Evolutionary conservation across 2,329 filamentous ascomycete species (phyloP).

Genomic region (Exophiala bonariae): DNA sequence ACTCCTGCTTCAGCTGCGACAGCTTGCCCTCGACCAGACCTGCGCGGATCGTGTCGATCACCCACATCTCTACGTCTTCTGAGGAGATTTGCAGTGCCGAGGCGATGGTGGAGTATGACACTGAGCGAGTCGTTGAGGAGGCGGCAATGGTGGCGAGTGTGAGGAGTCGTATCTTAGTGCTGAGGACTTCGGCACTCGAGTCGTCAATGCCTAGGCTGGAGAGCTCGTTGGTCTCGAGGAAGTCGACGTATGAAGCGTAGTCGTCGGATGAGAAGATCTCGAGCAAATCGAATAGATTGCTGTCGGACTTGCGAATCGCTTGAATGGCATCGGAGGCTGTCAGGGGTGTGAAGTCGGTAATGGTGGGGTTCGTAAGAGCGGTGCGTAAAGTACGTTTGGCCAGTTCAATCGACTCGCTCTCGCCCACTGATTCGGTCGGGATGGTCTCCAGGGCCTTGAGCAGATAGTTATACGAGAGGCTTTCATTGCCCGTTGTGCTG

Average conservation of each 20-base stretch:
- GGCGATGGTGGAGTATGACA: constrained; percentile 83
- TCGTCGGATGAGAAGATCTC: constrained; percentile 94
- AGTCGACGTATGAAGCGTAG: constrained; percentile 93
- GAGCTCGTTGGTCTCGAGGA: constrained; percentile 64
- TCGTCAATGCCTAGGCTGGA: constrained; percentile 74
- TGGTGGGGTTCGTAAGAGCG: constrained; percentile 64
- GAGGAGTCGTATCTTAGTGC: constrained; percentile 94
- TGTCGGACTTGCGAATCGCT: constrained; percentile 79
- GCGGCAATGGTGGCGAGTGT: constrained; percentile 90
- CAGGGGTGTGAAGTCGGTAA: constrained; percentile 73
- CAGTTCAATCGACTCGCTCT: constrained; percentile 57
- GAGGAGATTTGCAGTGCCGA: constrained; percentile 78
- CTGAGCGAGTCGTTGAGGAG: constrained; percentile 76
- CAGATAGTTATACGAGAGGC: constrained; percentile 73
- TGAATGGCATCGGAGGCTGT: constrained; percentile 75
- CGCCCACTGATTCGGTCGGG: constrained; percentile 54
- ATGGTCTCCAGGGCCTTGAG: constrained; percentile 76
- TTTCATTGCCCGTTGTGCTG: constrained; percentile 71
- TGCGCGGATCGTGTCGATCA: constrained; percentile 95
- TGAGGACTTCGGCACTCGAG: constrained; percentile 72
- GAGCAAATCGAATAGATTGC: constrained; percentile 84
- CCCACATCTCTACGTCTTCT: constrained; percentile 95
- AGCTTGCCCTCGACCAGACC: constrained; percentile 96
- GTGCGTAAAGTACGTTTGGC: constrained; percentile 65
- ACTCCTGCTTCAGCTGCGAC: constrained; percentile 86